Conservation (phyloP, 495 filamentous ascomycete genomes). For the Penicillium ochrochloron region DNA sequence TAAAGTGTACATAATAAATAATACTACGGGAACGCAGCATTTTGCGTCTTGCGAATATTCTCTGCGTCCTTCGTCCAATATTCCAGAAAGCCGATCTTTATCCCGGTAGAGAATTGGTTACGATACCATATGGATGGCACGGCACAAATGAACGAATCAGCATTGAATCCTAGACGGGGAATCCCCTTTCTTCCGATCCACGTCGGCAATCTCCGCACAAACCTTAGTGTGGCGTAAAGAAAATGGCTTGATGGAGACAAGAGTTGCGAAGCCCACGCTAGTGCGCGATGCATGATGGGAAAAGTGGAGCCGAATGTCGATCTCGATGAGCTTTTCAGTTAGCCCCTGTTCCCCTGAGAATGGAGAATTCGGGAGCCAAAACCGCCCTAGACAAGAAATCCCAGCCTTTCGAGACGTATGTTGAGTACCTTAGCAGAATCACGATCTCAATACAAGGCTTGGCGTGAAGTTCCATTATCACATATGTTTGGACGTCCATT, state of each 20-base stretch:
- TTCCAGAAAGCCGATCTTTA: neutral
- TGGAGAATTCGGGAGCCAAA: neutral
- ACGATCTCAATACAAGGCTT: neutral
- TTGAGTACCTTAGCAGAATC: neutral
- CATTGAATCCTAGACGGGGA: neutral
- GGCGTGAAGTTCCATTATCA: too few relatives aligned
- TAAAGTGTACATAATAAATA: neutral
- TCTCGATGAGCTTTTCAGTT: neutral
- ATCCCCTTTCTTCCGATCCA: neutral
- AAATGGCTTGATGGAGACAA: neutral
- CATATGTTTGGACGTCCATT: too few relatives aligned
- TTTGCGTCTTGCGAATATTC: neutral
- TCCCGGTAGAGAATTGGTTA: neutral
- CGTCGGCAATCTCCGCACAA: neutral
- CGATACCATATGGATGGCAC: neutral
- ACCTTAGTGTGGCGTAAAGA: neutral
- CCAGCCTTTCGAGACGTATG: neutral
- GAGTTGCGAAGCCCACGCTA: neutral
- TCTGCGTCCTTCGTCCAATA: neutral
- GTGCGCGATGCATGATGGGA: neutral
- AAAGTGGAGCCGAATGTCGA: neutral
- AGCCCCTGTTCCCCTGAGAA: neutral
- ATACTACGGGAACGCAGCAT: neutral
- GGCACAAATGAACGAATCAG: neutral
- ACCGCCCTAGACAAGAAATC: neutral